Base-by-base conservation (phyloP, 2,329 filamentous ascomycete species). In the Claviceps capensis region DNA sequence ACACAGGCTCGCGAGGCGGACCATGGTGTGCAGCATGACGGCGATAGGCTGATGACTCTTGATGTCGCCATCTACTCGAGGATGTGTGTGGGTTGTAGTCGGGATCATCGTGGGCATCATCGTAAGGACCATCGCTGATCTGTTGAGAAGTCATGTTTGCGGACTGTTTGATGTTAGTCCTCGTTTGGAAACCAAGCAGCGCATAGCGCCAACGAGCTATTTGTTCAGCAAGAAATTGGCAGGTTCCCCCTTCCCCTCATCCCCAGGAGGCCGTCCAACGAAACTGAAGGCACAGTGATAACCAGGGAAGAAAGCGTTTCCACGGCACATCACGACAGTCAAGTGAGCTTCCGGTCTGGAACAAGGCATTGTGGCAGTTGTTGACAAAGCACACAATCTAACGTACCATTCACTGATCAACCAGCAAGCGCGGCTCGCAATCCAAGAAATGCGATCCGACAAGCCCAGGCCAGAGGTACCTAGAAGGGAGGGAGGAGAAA, bases 1-100 rank as follows among this genome's bases (percentile, higher is more conserved):
- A 53, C 59, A 61, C 57, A 46, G 63, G 62, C 42, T 64, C 63
- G 53, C 64, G 64, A 30, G 61, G 61, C 34, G 61, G 52, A 40
- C 56, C 60, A 37, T 58, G 58, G 13, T 62, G 59, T 17, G 54
- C 70, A 37, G 76, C 77, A 61, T 75, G 68, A 49, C 72, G 71
- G 48, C 72, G 71, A 60, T 72, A 83, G 37, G 77, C 69, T 13
- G 69, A 69, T 1, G 80, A 83, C 62, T 84, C 81, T 61, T 82
- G 77, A 61, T 83, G 81, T 52, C 80, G 75, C 81, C 81, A 83
- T 58, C 70, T 70, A 61, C 69, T 81, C 42, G 72, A 60, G 8
- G 79, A 83, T 40, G 75, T 73, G 60, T 82, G 68, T 2, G 75
- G 77, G 59, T 82, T 80, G 53, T 61, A 66, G 51, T 64, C 53